Evolutionary conservation across 169 alveolate genomes (phyloP).

Genomic region (Cyclospora cayetanensis): DNA sequence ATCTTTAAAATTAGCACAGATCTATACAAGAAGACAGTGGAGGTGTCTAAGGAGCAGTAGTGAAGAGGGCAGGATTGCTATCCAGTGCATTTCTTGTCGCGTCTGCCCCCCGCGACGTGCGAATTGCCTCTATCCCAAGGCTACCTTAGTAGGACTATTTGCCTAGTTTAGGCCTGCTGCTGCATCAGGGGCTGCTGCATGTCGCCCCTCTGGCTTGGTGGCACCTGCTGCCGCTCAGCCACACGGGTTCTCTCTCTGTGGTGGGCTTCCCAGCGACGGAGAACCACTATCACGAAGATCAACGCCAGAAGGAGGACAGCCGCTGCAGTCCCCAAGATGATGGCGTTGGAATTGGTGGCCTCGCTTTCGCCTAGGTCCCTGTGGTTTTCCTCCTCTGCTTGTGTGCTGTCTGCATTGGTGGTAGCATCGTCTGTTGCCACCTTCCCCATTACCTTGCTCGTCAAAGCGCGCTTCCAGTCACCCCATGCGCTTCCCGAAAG

Average conservation of each 20-base stretch:
- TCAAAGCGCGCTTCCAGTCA: no score
- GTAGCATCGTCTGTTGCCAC: neutral
- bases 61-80: no score
- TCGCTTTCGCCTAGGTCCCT: neutral
- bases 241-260: neutral
- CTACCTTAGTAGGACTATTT: no score
- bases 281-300: neutral
- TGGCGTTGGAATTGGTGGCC: neutral
- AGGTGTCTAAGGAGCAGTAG: no score
- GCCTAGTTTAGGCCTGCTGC: no score
- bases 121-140: no score
- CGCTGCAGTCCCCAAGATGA: neutral
- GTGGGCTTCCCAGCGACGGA: constrained; percentile 14
- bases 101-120: no score
- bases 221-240: neutral
- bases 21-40: no score
- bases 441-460: neutral
- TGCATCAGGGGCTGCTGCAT: constrained; percentile 21
- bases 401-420: neutral
- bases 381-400: neutral
- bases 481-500: no score
- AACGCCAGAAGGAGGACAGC: neutral
- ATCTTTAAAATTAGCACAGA: no score
- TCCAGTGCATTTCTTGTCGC: no score
- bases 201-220: neutral